phyloP scores from a whole-genome alignment of 768 basidiomycete species.

The Boletus fagicola region DNA sequence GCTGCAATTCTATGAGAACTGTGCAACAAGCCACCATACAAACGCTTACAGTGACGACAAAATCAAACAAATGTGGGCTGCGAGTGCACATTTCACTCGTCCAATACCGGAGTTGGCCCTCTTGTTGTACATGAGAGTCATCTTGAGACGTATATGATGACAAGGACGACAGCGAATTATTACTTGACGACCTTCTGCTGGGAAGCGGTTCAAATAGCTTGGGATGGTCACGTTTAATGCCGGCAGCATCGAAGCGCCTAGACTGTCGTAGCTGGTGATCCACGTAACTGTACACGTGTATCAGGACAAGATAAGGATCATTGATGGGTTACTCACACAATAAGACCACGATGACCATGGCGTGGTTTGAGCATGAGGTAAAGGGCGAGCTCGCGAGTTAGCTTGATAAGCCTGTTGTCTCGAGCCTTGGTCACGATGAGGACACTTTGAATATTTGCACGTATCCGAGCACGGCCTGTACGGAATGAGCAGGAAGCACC shows the following conservation, averaged over 20 bases:
- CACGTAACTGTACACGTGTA: conserved; percentile 66
- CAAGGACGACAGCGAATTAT: conserved; percentile 56
- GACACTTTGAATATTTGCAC: conserved; percentile 87
- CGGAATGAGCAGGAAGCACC: conserved; percentile 10
- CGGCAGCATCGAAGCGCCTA: conserved; percentile 90
- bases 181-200: conserved; percentile 70
- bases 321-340: conserved; percentile 60
- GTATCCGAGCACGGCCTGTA: conserved; percentile 86
- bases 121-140: conserved; percentile 43
- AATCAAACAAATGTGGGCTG: conserved; percentile 92
- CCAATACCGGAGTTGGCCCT: conserved; percentile 97
- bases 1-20: conserved; percentile 44
- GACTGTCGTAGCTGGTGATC: conserved; percentile 88
- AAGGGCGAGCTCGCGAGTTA: conserved; percentile 90
- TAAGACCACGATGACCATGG: conserved; percentile 68
- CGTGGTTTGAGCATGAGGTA: conserved; percentile 92
- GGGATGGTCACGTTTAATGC: conserved; percentile 83
- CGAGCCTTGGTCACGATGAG: conserved; percentile 97
- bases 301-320: conserved; percentile 14
- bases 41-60: conserved; percentile 87
- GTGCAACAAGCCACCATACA: background rate
- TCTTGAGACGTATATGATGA: conserved; percentile 45
- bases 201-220: conserved; percentile 82
- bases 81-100: conserved; percentile 93
- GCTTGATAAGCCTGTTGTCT: conserved; percentile 93